Percentiles rank a stretch among this genome's conserved stretches.
phyloP scores from a whole-genome alignment of 2,329 filamentous ascomycete genomes.

The Alternaria sp. region DNA sequence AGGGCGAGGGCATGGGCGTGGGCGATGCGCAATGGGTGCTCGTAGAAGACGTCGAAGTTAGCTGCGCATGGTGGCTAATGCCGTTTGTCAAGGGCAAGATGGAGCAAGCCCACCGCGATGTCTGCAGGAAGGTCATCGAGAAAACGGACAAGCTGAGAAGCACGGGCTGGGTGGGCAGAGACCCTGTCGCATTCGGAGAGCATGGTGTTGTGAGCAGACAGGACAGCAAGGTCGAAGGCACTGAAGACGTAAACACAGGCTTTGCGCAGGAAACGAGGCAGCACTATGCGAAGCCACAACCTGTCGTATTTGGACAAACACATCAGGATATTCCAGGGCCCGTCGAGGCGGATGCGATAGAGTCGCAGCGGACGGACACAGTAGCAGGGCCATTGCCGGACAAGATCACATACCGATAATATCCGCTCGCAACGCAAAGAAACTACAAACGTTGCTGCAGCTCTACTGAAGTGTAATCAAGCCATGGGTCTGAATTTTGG shows the following conservation, averaged over 20 bases:
- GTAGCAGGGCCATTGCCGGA: slow-evolving; percentile 21
- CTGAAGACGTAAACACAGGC: slow-evolving; percentile 8
- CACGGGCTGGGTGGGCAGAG: slow-evolving; percentile 2
- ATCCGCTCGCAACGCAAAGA: background rate
- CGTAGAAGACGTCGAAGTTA: slow-evolving; percentile 47
- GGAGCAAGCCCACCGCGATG: slow-evolving; percentile 44
- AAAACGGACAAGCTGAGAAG: slow-evolving; percentile 38
- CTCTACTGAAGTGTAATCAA: background rate
- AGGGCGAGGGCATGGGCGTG: slow-evolving; percentile 43
- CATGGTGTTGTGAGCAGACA: background rate
- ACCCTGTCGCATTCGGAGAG: background rate
- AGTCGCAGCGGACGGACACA: slow-evolving; percentile 20
- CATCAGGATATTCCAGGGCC: background rate
- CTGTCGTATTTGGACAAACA: slow-evolving; percentile 5
- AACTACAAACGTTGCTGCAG: background rate
- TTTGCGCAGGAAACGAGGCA: slow-evolving; percentile 8
- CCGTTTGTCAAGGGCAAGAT: slow-evolving; percentile 46
- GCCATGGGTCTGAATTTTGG: background rate
- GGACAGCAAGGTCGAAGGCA: slow-evolving; percentile 27
- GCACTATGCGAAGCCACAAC: slow-evolving; percentile 4
- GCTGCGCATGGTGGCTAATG: slow-evolving; percentile 47
- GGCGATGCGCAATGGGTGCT: slow-evolving; percentile 45
- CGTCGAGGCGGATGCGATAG: slow-evolving; percentile 23
- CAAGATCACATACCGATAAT: slow-evolving; percentile 35
- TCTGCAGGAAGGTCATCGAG: slow-evolving; percentile 45